Evolutionary conservation across 2,329 filamentous ascomycete species (phyloP), one percentile per base, ranked within the genome.

Genomic region (Colletotrichum tropicale): DNA sequence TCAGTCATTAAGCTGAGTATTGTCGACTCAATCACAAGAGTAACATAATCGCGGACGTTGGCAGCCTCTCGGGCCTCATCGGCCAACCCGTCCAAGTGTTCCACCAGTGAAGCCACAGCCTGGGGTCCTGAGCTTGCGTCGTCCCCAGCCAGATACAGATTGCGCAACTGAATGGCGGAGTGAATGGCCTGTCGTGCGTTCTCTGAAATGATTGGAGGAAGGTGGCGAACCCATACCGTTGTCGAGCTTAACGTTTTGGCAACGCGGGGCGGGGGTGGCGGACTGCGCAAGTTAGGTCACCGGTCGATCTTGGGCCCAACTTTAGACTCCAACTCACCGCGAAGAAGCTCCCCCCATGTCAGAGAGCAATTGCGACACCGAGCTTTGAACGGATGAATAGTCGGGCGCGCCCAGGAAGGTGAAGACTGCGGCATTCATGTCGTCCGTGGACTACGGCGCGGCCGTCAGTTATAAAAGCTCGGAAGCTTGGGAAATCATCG

Each of bases 161-260:
- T 77, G 43, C 71, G 77, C 5, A 77, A 30, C 21, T 64, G 43
- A 8, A 48, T 32, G 16, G 68, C 64, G 9, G 73, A 64, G 60
- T 65, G 74, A 21, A 79, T 72, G 16, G 58, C 77, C 34, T 74
- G 62, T 34, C 28, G 38, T 12, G 76, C 64, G 21, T 30, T 62
- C n/a, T 67, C 26, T 30, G 70, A 76, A 36, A 76, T 75, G 52
- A 77, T 68, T 9, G 76, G 78, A n/a, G 78, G 77, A 6, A 77
- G 71, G 34, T 78, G 72, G 56, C 68, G 64, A 56, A 76, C 48
- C 72, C 65, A 72, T 8, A 68, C 58, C 24, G 72, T 78, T n/a
- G 70, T 72, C 32, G 67, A 74, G 3, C 36, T 60, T 24, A 77
- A 69, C 52, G 67, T 74, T 58, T 69, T 76, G n/a, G 77, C 56